Evolutionary conservation across 352 stramenopile genomes (phyloP), one percentile per base, ranked within the genome.

Genomic region (Hyaloperonospora brassicae): DNA sequence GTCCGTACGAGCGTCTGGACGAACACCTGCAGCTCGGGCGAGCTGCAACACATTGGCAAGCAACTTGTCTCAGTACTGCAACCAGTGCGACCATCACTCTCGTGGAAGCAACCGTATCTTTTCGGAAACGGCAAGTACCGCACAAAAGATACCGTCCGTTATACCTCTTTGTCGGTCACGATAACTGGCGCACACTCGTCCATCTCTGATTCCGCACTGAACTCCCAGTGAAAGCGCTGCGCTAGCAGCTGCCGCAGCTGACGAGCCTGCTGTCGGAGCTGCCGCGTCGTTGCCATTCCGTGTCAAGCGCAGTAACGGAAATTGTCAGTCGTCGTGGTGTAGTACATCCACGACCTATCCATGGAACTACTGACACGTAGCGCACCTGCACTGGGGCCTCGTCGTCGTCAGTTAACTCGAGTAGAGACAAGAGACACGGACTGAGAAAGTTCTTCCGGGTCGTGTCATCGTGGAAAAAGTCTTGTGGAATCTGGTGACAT

Each of bases 401-500:
- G n/a, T 71, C 50, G 43, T 79, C 67, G 31, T 76, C 64, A 11
- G 86, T 47, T 17, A 89, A 63, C 62, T 89, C 79, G 34, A 87
- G 70, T 12, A 89, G 55, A 24, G 79, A 89, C 45, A 66, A 22
- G 6, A 89, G 57, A 47, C 70, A 83, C 31, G 74, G 64, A 22
- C 70, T 63, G n/a, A 89, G 48, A 42, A 87, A 89, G 54, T 86
- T 87, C 17, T 75, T 64, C 30, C 63, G 68, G 31, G 77, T 81
- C 24, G 62, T 57, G 24, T 82, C 74, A 55, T 87, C 76, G 10
- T 83, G 60, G 44, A 89, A 89, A 65, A 89, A 89, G 25, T 89
- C 76, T 11, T 64, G 56, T 0, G 76, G 70, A 35, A 89, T 79
- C 78, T 88, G 50, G 7, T 22, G 38, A 12, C 8, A 41, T 47